Percentiles rank a stretch among this genome's conserved stretches.
These are phyloP conservation scores for Lasiosphaeris hirsuta DNA, from an alignment of 495 filamentous ascomycete genomes.

Conservation along the genomic window DNA sequence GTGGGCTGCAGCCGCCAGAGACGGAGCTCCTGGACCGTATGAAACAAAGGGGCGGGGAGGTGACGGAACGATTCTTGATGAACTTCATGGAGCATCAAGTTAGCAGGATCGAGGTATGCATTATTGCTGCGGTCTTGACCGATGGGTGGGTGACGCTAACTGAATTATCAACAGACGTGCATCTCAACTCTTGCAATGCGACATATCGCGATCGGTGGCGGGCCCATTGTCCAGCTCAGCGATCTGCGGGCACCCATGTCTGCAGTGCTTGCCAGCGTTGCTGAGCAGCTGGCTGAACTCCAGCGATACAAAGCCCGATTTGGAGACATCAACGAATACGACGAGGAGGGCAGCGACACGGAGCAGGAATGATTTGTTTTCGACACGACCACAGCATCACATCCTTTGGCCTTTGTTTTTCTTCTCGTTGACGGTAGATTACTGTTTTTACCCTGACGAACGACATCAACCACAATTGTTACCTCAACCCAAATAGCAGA, in stretches of 20 bases:
- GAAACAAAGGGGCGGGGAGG: slow-evolving; percentile 76
- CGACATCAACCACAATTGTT: too few species aligned
- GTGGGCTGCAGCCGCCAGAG: slow-evolving; percentile 66
- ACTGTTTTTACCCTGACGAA: too few species aligned
- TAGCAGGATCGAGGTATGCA: slow-evolving; percentile 85
- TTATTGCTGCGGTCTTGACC: not conserved
- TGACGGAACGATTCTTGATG: slow-evolving; percentile 79
- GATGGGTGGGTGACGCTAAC: slow-evolving; percentile 2
- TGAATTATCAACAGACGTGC: slow-evolving; percentile 47
- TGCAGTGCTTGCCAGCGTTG: slow-evolving; percentile 39
- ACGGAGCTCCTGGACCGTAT: slow-evolving; percentile 78
- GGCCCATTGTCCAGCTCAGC: slow-evolving; percentile 35
- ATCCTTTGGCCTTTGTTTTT: not conserved
- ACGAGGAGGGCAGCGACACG: slow-evolving; percentile 26
- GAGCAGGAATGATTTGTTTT: slow-evolving; percentile 27
- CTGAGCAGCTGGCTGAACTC: slow-evolving; percentile 44
- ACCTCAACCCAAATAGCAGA: too few species aligned
- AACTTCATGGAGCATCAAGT: slow-evolving; percentile 93
- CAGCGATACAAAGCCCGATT: slow-evolving; percentile 46
- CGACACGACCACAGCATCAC: not conserved
- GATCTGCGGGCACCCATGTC: slow-evolving; percentile 52
- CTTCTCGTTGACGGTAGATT: too few species aligned
- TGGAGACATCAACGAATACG: slow-evolving; percentile 32
- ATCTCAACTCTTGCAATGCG: slow-evolving; percentile 64
- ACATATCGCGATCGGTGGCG: slow-evolving; percentile 53